Base-by-base conservation (phyloP, 805 yeast genomes). In the Candida xiaguanensis region DNA sequence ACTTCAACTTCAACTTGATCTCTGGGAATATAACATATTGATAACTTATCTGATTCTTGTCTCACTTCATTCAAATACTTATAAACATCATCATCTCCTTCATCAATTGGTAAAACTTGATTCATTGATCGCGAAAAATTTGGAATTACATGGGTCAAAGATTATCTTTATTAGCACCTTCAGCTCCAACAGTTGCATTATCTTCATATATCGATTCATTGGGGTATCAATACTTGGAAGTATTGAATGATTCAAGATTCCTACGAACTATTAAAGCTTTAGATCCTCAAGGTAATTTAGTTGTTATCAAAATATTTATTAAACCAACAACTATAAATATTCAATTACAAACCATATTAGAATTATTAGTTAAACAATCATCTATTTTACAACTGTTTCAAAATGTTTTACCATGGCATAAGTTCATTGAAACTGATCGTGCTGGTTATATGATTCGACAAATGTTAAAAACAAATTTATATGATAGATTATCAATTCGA, bases 381-480 rank as follows among this genome's bases (percentile, higher is more conserved):
- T 52, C 45, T 29, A 53, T 64, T 8, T 52, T 88, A 26, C 54
- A 65, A 2, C 61, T 49, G 18, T 75, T 70, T 38, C 79, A 80
- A 8, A 84, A 83, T 50, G 82, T 79, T 3, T 55, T 89, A 19
- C 84, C 93, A 5, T 91, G 82, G 62, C 65, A 77, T 34, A 77
- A 80, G 39, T 67, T 93, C 28, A 71, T 89, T 9, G 96, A 90
- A 52, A 87, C 96, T 0, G 95, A 85, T 38, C 70, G 97, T 32
- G 98, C 98, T 0, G 95, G 93, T 0, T 93, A 91, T 63, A 58
- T 91, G 33, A 78, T 91, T 35, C 75, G 99, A 39, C 97, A 91
- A 45, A 80, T 77, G 65, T 66, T 87, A 44, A 75, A 81, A 49
- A 79, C 83, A 36, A 90, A 85, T 52, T 64, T 90, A n/a, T 89